Percentiles rank a stretch among this genome's conserved stretches.
Conservation (phyloP, 495 filamentous ascomycete genomes). For the Podospora comata region DNA sequence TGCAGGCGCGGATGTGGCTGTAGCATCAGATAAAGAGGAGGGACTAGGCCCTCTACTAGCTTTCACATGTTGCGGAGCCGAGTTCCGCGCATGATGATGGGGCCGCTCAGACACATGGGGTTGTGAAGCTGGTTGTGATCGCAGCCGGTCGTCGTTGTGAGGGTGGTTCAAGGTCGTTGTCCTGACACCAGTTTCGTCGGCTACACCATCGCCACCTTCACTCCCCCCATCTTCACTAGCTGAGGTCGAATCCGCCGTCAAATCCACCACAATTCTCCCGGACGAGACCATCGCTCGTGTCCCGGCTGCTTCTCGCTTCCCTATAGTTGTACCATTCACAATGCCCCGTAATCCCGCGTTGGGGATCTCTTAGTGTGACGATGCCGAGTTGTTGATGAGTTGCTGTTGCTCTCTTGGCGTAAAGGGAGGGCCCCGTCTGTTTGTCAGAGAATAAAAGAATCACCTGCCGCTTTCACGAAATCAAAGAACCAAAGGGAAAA, state of each 20-base stretch:
- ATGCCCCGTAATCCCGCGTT: background rate
- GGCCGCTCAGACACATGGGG: background rate
- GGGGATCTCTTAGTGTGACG: background rate
- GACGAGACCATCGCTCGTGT: background rate
- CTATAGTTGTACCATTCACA: constrained; percentile 6
- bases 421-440: background rate
- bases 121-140: background rate
- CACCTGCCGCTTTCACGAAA: background rate
- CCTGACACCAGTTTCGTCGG: background rate
- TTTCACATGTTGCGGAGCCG: background rate
- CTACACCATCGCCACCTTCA: background rate
- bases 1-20: background rate
- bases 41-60: constrained; percentile 2
- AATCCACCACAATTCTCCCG: constrained; percentile 2
- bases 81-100: background rate
- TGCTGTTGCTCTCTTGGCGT: background rate
- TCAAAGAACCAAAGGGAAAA: background rate
- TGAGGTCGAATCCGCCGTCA: constrained; percentile 3
- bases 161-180: background rate
- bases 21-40: background rate
- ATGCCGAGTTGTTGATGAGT: background rate
- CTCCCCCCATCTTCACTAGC: background rate
- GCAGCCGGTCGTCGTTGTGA: background rate
- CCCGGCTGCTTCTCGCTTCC: background rate
- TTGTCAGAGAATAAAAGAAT: background rate